phyloP scores from a whole-genome alignment of 2,329 filamentous ascomycete species.

The Akanthomyces lecanii region DNA sequence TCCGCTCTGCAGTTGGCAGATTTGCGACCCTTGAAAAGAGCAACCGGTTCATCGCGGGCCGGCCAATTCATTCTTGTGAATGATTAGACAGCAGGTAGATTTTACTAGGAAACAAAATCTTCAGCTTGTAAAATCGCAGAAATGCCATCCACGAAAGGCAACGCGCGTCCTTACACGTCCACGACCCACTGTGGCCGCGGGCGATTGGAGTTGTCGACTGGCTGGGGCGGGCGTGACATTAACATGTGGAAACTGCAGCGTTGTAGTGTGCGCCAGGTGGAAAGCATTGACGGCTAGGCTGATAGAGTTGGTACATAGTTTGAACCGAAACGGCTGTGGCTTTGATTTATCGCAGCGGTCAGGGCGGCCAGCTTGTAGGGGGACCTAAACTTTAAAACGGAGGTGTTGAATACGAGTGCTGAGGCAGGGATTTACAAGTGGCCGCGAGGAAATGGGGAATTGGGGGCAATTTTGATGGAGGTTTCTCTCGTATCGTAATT shows the following conservation, averaged over 20 bases:
- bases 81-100: too few species aligned
- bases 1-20: neutral
- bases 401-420: neutral
- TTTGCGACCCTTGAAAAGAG: neutral
- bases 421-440: too few species aligned
- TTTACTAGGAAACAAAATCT: too few species aligned
- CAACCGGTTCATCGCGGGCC: too few species aligned
- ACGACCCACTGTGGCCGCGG: neutral
- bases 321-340: neutral
- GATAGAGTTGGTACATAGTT: neutral
- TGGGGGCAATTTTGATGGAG: neutral
- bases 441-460: neutral
- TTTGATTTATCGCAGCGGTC: neutral
- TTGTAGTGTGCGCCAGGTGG: neutral
- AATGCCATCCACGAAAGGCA: neutral
- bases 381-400: neutral
- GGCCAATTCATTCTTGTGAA: too few species aligned
- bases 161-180: neutral
- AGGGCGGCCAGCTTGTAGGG: neutral
- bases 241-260: neutral
- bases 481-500: neutral
- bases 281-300: too few species aligned
- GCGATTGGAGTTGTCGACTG: neutral
- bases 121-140: too few species aligned
- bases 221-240: neutral